A percentile compares a stretch with the other conserved stretches of the same genome.
These are phyloP conservation scores for Tricholoma saponaceum DNA, from an alignment of 768 basidiomycete genomes.

Conservation along the genomic window DNA sequence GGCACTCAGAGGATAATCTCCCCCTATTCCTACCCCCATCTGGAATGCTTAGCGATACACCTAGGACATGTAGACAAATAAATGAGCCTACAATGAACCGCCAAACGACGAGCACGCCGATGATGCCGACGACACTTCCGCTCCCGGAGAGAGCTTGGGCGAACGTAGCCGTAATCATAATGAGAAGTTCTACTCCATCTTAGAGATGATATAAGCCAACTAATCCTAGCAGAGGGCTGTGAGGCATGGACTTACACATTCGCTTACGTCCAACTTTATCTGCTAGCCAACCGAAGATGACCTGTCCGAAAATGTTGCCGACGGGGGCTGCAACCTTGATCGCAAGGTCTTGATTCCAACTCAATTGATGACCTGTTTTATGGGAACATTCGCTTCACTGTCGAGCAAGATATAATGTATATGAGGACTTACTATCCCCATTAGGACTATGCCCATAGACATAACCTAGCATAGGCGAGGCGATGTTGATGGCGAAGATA, in stretches of 20 bases:
- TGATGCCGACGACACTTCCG: constrained; percentile 62
- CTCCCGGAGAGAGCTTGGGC: constrained; percentile 75
- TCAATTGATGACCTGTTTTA: constrained; percentile 26
- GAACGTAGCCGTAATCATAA: constrained; percentile 78
- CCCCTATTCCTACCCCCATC: constrained; percentile 84
- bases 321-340: constrained; percentile 76
- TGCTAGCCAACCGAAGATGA: constrained; percentile 79
- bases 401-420: background rate
- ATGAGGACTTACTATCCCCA: constrained; percentile 16
- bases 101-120: constrained; percentile 80
- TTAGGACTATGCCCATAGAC: constrained; percentile 50
- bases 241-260: constrained; percentile 48
- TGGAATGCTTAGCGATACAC: constrained; percentile 16
- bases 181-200: constrained; percentile 74
- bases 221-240: background rate
- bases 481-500: constrained; percentile 89
- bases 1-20: constrained; percentile 83
- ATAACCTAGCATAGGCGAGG: constrained; percentile 76
- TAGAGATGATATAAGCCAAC: background rate
- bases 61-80: background rate
- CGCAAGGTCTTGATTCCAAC: constrained; percentile 66
- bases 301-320: constrained; percentile 70
- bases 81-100: constrained; percentile 58
- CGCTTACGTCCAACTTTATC: constrained; percentile 75
- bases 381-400: background rate